phyloP scores from a whole-genome alignment of 352 stramenopile genomes.

The Halophytophthora batemanensis region DNA sequence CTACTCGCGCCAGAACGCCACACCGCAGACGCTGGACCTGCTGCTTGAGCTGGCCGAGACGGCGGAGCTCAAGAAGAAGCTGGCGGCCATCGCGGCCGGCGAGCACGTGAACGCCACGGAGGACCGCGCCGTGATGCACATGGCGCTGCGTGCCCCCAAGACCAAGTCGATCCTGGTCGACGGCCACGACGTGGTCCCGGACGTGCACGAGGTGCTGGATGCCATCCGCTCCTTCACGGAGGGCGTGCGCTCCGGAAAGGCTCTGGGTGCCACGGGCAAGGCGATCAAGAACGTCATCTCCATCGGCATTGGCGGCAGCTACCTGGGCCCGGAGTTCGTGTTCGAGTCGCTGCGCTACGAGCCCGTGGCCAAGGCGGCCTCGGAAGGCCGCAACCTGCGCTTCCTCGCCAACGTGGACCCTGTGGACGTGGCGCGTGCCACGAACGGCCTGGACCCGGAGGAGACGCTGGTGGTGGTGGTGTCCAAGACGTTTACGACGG shows the following conservation, averaged over 20 bases:
- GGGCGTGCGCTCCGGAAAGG: constrained; percentile 85
- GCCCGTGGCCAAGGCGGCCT: constrained; percentile 72
- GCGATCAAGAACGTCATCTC: constrained; percentile 93
- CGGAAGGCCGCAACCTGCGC: constrained; percentile 85
- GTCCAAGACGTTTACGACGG: constrained; percentile 98
- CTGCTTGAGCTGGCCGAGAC: constrained; percentile 91
- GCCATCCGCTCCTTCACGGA: constrained; percentile 93
- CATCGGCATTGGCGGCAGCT: constrained; percentile 95
- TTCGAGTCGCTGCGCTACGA: constrained; percentile 93
- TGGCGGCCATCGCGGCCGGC: constrained; percentile 90
- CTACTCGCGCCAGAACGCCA: constrained; percentile 94
- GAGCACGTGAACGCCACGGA: constrained; percentile 97
- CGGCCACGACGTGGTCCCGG: constrained; percentile 93
- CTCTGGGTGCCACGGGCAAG: constrained; percentile 93
- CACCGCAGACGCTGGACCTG: constrained; percentile 82
- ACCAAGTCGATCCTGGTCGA: constrained; percentile 89
- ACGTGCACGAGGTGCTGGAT: constrained; percentile 95
- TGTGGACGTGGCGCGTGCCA: constrained; percentile 92
- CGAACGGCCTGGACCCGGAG: constrained; percentile 91
- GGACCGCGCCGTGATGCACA: constrained; percentile 95
- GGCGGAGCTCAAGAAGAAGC: constrained; percentile 83
- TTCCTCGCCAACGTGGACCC: constrained; percentile 99
- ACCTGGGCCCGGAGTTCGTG: constrained; percentile 97
- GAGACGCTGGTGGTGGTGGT: constrained; percentile 97
- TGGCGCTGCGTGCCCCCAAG: constrained; percentile 90